These are phyloP conservation scores for Kalmusia sp. DNA, from an alignment of 2,329 filamentous ascomycete species.

Conservation along the genomic window DNA sequence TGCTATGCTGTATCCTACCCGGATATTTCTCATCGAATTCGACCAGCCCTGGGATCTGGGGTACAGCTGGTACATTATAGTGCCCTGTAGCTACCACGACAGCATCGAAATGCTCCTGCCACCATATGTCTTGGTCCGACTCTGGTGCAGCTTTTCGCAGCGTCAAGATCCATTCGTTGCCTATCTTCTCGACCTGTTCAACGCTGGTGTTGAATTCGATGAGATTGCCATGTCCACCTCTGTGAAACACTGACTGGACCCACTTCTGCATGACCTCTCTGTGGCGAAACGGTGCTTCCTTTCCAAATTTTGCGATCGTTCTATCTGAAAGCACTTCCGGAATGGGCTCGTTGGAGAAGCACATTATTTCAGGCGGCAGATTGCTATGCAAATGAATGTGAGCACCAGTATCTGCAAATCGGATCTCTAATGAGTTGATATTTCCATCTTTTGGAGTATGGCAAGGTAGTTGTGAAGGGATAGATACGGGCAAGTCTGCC, in stretches of 20 bases:
- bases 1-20: conserved; percentile 66
- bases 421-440: background rate
- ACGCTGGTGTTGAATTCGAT: background rate
- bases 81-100: conserved; percentile 80
- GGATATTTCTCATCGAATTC: conserved; percentile 68
- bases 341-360: background rate
- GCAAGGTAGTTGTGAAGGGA: background rate
- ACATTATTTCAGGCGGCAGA: background rate
- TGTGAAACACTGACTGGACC: background rate
- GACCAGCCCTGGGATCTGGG: conserved; percentile 65
- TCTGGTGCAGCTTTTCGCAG: background rate
- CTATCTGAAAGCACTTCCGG: background rate
- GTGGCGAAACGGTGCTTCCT: background rate
- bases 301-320: background rate
- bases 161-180: background rate
- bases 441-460: background rate
- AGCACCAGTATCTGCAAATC: background rate
- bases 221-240: background rate
- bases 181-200: background rate
- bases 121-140: conserved; percentile 40
- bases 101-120: conserved; percentile 64
- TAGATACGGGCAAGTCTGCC: background rate
- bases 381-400: background rate
- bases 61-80: conserved; percentile 73
- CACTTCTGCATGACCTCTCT: background rate